Base-by-base conservation (phyloP, 2,329 filamentous ascomycete species). In the Metarhizium album region DNA sequence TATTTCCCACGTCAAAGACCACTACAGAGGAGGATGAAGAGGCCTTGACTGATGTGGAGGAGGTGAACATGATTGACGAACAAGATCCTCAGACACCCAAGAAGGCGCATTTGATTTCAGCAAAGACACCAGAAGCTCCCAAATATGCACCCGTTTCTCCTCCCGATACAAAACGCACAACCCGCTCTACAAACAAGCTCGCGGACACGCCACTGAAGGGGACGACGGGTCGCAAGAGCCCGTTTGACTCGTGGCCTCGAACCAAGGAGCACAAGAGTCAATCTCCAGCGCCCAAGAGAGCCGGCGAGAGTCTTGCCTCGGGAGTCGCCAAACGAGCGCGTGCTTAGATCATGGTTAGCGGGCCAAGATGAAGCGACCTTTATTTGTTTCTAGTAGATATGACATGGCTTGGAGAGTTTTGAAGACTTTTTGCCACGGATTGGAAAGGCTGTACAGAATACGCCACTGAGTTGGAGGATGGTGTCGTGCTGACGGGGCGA, bases 201-300 rank as follows among this genome's bases (percentile, higher is more conserved):
- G 57, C 62, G 29, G 67, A 69, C 11, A 71, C 71, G 8, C 71
- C 75, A 1, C 58, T 70, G 55, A 75, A 71, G 57, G 53, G 57
- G 53, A 63, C 62, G 53, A 63, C 62, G 52, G 59, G 60, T 43
- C 61, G 69, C 56, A 70, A 69, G 52, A 82, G 77, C 58, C 80
- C 80, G 2, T 88, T 88, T 58, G 82, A 86, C 58, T 73, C 73
- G 38, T 89, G 84, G 84, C 77, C 73, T 55, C 79, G 83, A 52
- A 80, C 79, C 58, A 88, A 88, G 72, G 69, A 64, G 55, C 66
- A 58, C 65, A 53, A 69, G 70, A 53, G 71, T 63, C 54, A 78
- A 74, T 67, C 70, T 70, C 59, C 68, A 24, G 60, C 66, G 23
- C 55, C 65, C 46, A 78, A 77, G 63, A 70, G 73, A 53, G 59